Evolutionary conservation across 306 rosid species (phyloP), one percentile per base, ranked within the genome.

Genomic region (Boehmeria nivea): DNA sequence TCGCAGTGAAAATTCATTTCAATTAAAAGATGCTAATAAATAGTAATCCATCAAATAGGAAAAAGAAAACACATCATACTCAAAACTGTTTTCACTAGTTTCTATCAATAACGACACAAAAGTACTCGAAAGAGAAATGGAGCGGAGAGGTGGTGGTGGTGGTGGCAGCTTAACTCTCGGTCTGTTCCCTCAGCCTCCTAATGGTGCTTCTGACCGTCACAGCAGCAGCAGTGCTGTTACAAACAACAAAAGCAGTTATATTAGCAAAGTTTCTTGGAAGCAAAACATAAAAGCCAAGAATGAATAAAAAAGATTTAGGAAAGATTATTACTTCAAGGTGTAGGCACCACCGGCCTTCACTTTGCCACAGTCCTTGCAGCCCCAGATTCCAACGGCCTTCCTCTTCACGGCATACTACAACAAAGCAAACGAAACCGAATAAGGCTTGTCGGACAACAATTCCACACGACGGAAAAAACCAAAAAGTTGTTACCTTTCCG

Each of bases 321-420:
- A 39, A 12, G 38, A 26, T n/a, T 17, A 40, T 71, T 81, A 83
- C 95, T 87, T 87, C 79, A 81, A 64, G 24, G 88, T 87, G 71
- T 87, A 87, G 54, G 83, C 95, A 51, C 95, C 95, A 3, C 88
- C 88, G 0, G 95, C 91, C 62, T 87, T 83, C 60, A 83, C 91
- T 78, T 86, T 86, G 27, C 95, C 95, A 45, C 95, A 86, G 68
- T 86, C 95, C 76, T 86, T 86, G 79, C 91, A 86, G 23, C 91
- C 91, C 95, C 91, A 86, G 57, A 86, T 86, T 69, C 95, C 95
- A 19, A 86, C 91, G 14, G 82, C 88, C 73, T 86, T 83, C 56
- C 95, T 86, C 78, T 86, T 86, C 80, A 86, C 95, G 20, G 91
- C 91, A 62, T 73, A 86, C 88, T 86, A 75, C 26, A 59, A 27